Base-by-base conservation (phyloP, 306 rosid species). In the Herpetospermum pedunculosum region DNA sequence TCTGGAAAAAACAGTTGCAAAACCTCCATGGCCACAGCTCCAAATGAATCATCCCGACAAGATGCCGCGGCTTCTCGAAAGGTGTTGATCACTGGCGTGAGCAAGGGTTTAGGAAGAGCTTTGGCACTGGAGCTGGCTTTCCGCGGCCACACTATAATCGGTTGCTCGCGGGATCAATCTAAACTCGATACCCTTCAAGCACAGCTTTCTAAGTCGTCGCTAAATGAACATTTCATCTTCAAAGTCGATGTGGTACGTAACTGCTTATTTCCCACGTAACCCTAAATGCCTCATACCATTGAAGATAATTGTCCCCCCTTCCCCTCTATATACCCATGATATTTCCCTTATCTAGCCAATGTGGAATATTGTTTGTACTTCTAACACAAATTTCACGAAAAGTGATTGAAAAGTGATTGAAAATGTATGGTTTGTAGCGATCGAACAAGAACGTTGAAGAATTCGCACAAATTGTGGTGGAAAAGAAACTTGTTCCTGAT, bases 81-180 rank as follows among this genome's bases (percentile, higher is more conserved):
- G 32, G 84, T 92, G 8, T 53, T 92, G 81, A 90, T 92, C 49
- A 90, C 98, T 0, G 96, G 98, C 1, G 94, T 84, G n/a, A 83
- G 96, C 52, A 92, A 73, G 78, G 96, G 98, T 3, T 78, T 92
- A 0, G 96, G 96, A 4, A 84, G 84, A 77, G 91, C 95, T 12
- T 83, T 92, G 0, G 96, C 98, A 4, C 47, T 88, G 13, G 95
- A 90, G 80, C 18, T 92, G 47, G 90, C 96, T 1, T 85, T 70
- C 55, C 82, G 83, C 13, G 96, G 96, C 11, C 98, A 92, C 78
- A 80, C 87, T 0, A 64, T 92, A 1, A 84, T 92, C 41, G 96
- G 98, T 0, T 92, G 96, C 69, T 87, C 92, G 48, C 96, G 98
- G 2, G 6, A 90, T 12, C 92, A 89, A 63, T 89, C 85, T 67